These are phyloP conservation scores for Diaporthe velutina DNA, from an alignment of 2,329 filamentous ascomycete species.

Conservation along the genomic window DNA sequence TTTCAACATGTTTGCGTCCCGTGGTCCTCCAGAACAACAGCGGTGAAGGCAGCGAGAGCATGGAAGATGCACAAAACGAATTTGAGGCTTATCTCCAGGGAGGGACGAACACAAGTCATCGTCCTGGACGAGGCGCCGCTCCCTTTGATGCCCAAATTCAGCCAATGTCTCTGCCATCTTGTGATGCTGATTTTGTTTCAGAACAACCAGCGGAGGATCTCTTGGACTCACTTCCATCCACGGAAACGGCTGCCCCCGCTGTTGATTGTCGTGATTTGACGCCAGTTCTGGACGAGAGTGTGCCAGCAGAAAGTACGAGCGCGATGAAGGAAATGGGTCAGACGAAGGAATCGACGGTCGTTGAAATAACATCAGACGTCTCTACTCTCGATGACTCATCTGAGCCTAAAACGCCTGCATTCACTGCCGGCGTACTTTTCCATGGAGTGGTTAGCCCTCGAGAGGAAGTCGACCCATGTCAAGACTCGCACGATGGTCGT, in stretches of 20 bases:
- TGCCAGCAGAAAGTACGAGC: background rate
- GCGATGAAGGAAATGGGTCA: background rate
- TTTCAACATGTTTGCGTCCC: conserved; percentile 21
- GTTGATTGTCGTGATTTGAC: background rate
- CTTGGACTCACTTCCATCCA: background rate
- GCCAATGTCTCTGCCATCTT: background rate
- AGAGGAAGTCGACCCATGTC: background rate
- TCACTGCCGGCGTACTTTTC: background rate
- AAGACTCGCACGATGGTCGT: conserved; percentile 3
- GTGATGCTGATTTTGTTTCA: background rate
- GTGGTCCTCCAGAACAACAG: background rate
- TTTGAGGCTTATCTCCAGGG: conserved; percentile 32
- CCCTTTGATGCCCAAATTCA: background rate
- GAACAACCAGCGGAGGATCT: background rate
- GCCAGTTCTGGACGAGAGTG: background rate
- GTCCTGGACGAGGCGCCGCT: too few relatives aligned
- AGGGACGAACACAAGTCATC: conserved; percentile 10
- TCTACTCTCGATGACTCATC: conserved; percentile 27
- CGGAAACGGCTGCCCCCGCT: background rate
- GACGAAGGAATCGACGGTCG: background rate
- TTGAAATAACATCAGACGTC: conserved; percentile 10
- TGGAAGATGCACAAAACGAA: conserved; percentile 22
- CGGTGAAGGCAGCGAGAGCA: background rate
- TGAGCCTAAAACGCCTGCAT: conserved; percentile 21
- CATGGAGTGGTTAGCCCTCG: background rate